Evolutionary conservation across 306 rosid species (phyloP), one percentile per base, ranked within the genome.

Genomic region (Parietaria judaica): DNA sequence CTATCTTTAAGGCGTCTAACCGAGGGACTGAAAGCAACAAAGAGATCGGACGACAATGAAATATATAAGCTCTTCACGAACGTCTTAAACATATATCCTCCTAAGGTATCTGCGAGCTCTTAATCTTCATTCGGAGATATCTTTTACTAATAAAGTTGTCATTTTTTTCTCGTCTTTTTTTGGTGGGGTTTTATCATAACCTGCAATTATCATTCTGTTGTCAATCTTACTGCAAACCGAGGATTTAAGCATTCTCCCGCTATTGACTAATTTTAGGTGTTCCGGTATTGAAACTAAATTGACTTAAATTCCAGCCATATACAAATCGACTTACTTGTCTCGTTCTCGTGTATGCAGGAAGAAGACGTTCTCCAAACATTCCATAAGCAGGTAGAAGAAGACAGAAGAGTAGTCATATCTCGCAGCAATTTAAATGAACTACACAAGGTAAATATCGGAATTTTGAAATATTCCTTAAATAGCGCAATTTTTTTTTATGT

Each of bases 371-470:
- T 88, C 58, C 67, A 39, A 74, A 80, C 86, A 57, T 92, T 92
- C 75, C 80, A 79, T 73, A 92, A 88, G 72, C 99, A 92, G 76
- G 82, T 92, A 14, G 99, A 92, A 63, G 96, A 92, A 66, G 99
- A 92, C 72, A 77, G 88, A 66, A 80, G 81, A 83, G 72, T 92
- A 68, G 85, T 92, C 75, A 78, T 78, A 70, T 82, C 95, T 49
- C 78, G 98, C 49, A 88, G 95, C 77, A 88, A 89, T 84, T 72
- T 88, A 75, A 84, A 82, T 76, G 95, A 86, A 74, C 54, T 92
- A 66, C 80, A 84, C 4, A 86, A 86, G 95, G 96, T 84, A 71
- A 60, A 39, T 46, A 61, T 52, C 35, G 12, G 60, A 55, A 67
- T 58, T 66, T 51, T 44, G 36, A 54, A 53, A 62, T 61, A 13